Percentiles rank a stretch among this genome's conserved stretches.
phyloP scores from a whole-genome alignment of 2,329 filamentous ascomycete genomes.

The Penicillium sp. region DNA sequence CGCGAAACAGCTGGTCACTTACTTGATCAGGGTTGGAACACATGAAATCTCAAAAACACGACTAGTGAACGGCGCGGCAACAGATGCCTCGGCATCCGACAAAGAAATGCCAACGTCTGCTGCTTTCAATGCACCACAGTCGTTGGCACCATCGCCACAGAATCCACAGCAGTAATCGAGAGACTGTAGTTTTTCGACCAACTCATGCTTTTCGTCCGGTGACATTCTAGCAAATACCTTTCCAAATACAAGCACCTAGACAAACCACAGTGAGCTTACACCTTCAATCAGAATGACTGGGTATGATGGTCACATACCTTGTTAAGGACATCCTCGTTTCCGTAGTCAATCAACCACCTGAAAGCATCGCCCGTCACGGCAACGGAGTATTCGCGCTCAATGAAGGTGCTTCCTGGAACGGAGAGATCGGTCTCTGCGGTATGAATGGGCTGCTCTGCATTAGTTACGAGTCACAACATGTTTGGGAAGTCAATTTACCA shows the following conservation, averaged over 20 bases:
- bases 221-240: conserved; percentile 99
- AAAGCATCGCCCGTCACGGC: conserved; percentile 94
- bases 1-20: conserved; percentile 22
- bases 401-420: conserved; percentile 79
- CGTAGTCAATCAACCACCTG: conserved; percentile 93
- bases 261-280: neutral
- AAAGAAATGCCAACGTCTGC: conserved; percentile 97
- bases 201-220: conserved; percentile 95
- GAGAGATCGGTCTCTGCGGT: conserved; percentile 76
- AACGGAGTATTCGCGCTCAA: conserved; percentile 80
- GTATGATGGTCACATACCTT: conserved; percentile 51
- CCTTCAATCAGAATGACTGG: neutral
- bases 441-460: conserved; percentile 63
- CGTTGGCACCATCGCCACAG: conserved; percentile 95
- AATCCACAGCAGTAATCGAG: conserved; percentile 96
- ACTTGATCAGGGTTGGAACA: conserved; percentile 86
- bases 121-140: conserved; percentile 94
- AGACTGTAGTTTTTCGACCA: conserved; percentile 94
- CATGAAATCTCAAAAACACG: conserved; percentile 95
- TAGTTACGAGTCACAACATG: conserved; percentile 13
- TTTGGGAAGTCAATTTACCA: conserved; percentile 47
- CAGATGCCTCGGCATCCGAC: conserved; percentile 94
- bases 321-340: conserved; percentile 74
- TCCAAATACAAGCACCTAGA: conserved; percentile 80
- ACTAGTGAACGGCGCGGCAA: conserved; percentile 96